Evolutionary conservation across 331 rosid species (phyloP).

Genomic region (Quercus lobata): DNA sequence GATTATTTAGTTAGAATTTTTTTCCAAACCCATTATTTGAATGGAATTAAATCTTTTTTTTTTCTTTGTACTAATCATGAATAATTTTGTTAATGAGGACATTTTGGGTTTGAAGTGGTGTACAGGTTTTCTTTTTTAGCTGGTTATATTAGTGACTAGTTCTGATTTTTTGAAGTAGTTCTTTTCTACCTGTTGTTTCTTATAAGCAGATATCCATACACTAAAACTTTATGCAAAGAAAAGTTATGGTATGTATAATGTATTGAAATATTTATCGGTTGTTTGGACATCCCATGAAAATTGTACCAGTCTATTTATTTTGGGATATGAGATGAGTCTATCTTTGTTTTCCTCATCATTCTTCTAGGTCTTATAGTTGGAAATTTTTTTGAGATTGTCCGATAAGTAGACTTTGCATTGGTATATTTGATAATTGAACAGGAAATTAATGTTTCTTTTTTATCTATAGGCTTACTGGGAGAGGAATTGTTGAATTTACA

Average conservation of each 20-base stretch:
- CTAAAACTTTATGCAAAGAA: neutral
- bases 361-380: too few species aligned
- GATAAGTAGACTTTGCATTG: neutral
- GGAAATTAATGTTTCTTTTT: slow-evolving; percentile 21
- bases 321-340: too few species aligned
- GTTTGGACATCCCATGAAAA: neutral
- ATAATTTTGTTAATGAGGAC: neutral
- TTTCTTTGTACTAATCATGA: neutral
- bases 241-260: neutral
- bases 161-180: neutral
- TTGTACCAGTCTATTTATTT: too few species aligned
- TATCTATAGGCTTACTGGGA: slow-evolving; percentile 70
- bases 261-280: neutral
- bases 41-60: neutral
- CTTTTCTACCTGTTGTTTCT: neutral
- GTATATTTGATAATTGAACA: neutral
- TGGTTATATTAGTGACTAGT: neutral
- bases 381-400: too few species aligned
- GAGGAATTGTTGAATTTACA: slow-evolving; percentile 84
- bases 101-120: neutral
- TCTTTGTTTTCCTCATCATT: too few species aligned
- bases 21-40: neutral
- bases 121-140: neutral
- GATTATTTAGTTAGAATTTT: neutral
- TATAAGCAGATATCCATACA: neutral